Base-by-base conservation (phyloP, 305 asterid genomes). In the Fraxinus paxiana region DNA sequence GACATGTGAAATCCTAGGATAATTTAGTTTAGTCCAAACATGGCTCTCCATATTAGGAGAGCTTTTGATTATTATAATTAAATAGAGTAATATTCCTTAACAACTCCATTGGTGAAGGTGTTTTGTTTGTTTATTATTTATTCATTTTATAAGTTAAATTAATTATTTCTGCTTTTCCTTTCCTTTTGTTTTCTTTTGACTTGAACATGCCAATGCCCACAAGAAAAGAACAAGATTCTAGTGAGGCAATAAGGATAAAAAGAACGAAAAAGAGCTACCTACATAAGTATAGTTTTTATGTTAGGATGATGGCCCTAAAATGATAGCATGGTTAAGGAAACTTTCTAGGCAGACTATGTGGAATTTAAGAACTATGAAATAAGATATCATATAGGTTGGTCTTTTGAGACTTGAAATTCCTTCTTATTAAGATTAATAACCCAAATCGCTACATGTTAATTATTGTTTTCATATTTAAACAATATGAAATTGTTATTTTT, bases 1-100 rank as follows among this genome's bases (percentile, higher is more conserved):
- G 86, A 80, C 88, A 82, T 80, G 76, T 81, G 81, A 73, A 82
- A 54, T 43, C 80, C 70, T 76, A 28, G 77, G 88, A 87, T 80
- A 87, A 83, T 37, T 71, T 87, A 80, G 82, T 84, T 82, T 82
- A 80, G 10, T 46, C n/a, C 69, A 71, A 77, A 33, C 63, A 0
- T 54, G 56, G 37, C 75, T 51, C 35, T 43, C 54, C 35, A 31
- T 31, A 54, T 46, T 46, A 15, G 18, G 18, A 46, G 59, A 46
- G 18, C n/a, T 46, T 46, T 13, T 46, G 18, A 46, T 13, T 46
- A 46, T 13, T 46, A 46, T 46, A 5, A 46, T 13, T 48, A 48
- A 13, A 48, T 48, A 48, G 51, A 41, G 59, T 48, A 38, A 78
- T 8, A 24, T 54, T 38, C 77, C 85, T 30, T 35, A 86, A 70